A percentile compares a stretch with the other conserved stretches of the same genome.
phyloP scores from a whole-genome alignment of 176 grass and related monocot species.

The Avena sativa region DNA sequence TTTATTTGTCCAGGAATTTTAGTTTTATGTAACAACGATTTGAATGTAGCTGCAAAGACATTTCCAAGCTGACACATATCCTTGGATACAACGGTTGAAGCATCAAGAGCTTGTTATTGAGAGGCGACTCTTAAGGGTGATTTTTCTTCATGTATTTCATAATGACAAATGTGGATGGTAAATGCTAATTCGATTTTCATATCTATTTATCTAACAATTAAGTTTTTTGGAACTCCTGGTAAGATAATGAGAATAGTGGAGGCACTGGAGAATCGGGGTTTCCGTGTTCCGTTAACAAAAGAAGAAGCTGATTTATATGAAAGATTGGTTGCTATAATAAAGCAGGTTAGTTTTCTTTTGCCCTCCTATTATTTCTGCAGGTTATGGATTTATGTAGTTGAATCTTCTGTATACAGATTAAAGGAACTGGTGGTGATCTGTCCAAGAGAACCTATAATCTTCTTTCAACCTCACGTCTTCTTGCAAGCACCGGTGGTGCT shows the following conservation, averaged over 20 bases:
- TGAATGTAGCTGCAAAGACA: slow-evolving; percentile 79
- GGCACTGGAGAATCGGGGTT: slow-evolving; percentile 78
- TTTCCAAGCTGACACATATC: slow-evolving; percentile 87
- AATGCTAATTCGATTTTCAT: slow-evolving; percentile 4
- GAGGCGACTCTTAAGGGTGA: slow-evolving; percentile 92
- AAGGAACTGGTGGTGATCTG: slow-evolving; percentile 77
- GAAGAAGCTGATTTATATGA: slow-evolving; percentile 80
- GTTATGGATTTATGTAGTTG: background rate
- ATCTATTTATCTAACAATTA: slow-evolving; percentile 21
- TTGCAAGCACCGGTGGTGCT: slow-evolving; percentile 57
- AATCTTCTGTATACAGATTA: slow-evolving; percentile 59
- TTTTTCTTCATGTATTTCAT: slow-evolving; percentile 32
- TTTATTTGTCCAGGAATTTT: slow-evolving; percentile 11
- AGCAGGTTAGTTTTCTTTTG: slow-evolving; percentile 58
- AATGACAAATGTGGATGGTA: background rate
- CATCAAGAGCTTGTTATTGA: slow-evolving; percentile 84
- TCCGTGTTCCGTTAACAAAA: slow-evolving; percentile 68
- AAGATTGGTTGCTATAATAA: slow-evolving; percentile 66
- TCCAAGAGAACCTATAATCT: slow-evolving; percentile 85
- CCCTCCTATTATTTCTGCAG: background rate
- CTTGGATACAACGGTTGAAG: slow-evolving; percentile 88
- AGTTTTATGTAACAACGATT: slow-evolving; percentile 16
- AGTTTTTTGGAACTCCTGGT: slow-evolving; percentile 46
- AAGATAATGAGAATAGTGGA: slow-evolving; percentile 94
- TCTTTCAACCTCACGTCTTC: slow-evolving; percentile 65